Percentiles rank a stretch among this genome's conserved stretches.
phyloP scores from a whole-genome alignment of 345 rosid genomes.

The Geranium rotundifolium region DNA sequence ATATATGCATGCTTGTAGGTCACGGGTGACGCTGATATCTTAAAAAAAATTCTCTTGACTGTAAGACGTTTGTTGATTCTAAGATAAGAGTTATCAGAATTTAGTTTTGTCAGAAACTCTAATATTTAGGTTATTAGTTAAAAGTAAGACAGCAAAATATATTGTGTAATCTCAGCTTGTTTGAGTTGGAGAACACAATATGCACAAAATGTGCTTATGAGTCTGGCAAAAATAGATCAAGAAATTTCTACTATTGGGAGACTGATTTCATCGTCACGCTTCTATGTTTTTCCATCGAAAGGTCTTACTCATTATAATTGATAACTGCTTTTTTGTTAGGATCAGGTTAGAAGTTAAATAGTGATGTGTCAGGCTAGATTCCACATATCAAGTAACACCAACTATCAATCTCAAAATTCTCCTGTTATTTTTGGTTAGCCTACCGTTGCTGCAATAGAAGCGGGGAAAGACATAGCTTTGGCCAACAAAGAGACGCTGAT shows the following conservation, averaged over 20 bases:
- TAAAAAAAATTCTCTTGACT: neutral
- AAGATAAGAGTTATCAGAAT: neutral
- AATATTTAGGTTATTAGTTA: neutral
- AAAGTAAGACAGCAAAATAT: neutral
- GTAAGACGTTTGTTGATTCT: neutral
- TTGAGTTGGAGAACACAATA: neutral
- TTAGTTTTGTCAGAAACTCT: neutral
- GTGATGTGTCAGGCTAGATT: neutral
- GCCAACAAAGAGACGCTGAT: constrained; percentile 97
- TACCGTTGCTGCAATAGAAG: constrained; percentile 95
- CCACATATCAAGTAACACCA: neutral
- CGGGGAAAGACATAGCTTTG: constrained; percentile 85
- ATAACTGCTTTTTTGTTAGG: neutral
- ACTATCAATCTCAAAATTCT: constrained; percentile 6
- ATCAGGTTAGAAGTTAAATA: neutral
- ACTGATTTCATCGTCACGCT: neutral
- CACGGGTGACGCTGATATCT: neutral
- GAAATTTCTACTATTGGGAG: neutral
- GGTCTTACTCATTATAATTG: neutral
- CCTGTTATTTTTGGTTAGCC: constrained; percentile 33
- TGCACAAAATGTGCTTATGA: neutral
- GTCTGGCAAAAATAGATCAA: neutral
- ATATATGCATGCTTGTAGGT: neutral
- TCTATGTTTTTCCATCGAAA: neutral
- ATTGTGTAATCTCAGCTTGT: neutral